A percentile compares a stretch with the other conserved stretches of the same genome.
These are phyloP conservation scores for Blastobotrys niveus DNA, from an alignment of 1,139 yeast species.

Conservation along the genomic window DNA sequence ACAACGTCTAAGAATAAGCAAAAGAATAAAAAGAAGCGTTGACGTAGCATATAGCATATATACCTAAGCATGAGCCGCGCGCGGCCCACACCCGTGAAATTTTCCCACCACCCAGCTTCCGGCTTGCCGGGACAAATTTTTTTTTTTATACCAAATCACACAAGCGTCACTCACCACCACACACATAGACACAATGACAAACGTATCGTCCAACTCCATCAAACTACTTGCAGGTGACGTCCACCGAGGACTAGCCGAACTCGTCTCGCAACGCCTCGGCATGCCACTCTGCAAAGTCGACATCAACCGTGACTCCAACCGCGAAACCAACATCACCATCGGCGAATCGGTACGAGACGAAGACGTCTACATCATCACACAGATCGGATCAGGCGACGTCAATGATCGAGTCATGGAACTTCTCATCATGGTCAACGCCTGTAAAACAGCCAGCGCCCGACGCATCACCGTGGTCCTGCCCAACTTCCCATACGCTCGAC, in stretches of 20 bases:
- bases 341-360: conserved; percentile 97
- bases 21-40: conserved; percentile 1
- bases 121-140: too few species aligned
- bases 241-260: conserved; percentile 81
- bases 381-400: conserved; percentile 85
- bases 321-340: conserved; percentile 86
- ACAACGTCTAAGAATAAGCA: conserved; percentile 15
- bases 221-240: conserved; percentile 85
- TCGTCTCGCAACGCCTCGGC: conserved; percentile 53
- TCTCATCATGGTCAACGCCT: conserved; percentile 88
- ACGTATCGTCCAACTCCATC: conserved; percentile 59
- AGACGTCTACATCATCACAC: conserved; percentile 80
- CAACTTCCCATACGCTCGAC: conserved; percentile 95
- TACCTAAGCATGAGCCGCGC: conserved; percentile 9
- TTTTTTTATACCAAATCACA: too few species aligned
- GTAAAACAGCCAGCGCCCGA: conserved; percentile 92
- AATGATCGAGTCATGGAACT: conserved; percentile 86
- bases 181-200: conserved; percentile 13
- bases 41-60: too few species aligned
- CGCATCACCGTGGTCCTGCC: conserved; percentile 94
- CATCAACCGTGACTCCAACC: conserved; percentile 46
- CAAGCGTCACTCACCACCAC: too few species aligned
- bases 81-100: too few species aligned
- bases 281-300: conserved; percentile 40
- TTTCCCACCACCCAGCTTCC: too few species aligned